Percentiles rank a stretch among this genome's conserved stretches.
Evolutionary conservation across 768 basidiomycete species (phyloP).

Genomic region (Lactarius psammicola): DNA sequence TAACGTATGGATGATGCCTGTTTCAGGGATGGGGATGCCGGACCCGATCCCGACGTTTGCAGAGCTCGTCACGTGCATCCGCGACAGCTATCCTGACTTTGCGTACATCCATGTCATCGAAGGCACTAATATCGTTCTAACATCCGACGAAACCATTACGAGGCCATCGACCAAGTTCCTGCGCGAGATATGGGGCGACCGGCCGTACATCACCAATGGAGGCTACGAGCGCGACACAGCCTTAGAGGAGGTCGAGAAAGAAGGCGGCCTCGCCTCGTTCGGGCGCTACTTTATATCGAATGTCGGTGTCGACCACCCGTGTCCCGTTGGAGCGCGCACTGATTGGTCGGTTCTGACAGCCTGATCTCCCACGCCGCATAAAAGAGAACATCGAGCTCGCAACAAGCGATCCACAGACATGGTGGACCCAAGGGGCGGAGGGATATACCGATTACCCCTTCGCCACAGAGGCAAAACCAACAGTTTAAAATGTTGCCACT

Average conservation of each 20-base stretch:
- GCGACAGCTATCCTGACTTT: slow-evolving; percentile 20
- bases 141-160: neutral
- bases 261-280: slow-evolving; percentile 23
- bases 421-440: neutral
- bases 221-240: slow-evolving; percentile 32
- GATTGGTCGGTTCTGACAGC: slow-evolving; percentile 11
- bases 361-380: slow-evolving; percentile 27
- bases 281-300: slow-evolving; percentile 22
- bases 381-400: slow-evolving; percentile 2
- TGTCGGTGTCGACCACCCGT: slow-evolving; percentile 1
- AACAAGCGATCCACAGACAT: neutral
- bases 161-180: slow-evolving; percentile 30
- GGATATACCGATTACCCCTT: slow-evolving; percentile 31
- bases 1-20: neutral
- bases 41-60: slow-evolving; percentile 35
- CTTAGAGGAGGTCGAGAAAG: slow-evolving; percentile 17
- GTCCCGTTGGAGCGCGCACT: neutral
- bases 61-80: slow-evolving; percentile 32
- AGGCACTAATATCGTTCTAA: slow-evolving; percentile 16
- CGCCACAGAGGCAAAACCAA: neutral
- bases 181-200: slow-evolving; percentile 31
- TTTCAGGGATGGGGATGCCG: slow-evolving; percentile 15
- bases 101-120: slow-evolving; percentile 37
- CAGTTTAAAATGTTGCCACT: neutral
- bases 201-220: slow-evolving; percentile 30